phyloP scores from a whole-genome alignment of 768 basidiomycete genomes.

The Pisolithus sp. region DNA sequence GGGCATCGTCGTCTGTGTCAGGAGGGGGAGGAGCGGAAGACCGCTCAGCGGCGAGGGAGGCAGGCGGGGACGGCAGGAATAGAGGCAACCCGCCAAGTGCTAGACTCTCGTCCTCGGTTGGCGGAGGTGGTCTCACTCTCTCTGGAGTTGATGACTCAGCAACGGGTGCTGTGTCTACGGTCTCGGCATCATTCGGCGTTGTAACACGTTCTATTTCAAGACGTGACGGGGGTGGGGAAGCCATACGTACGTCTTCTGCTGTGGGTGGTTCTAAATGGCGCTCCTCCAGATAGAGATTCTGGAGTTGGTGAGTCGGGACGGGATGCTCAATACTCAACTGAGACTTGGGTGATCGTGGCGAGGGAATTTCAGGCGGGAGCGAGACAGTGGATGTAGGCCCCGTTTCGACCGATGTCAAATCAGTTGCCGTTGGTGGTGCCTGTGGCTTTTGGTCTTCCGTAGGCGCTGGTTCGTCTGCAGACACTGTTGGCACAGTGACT shows the following conservation, averaged over 20 bases:
- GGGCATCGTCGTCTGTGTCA: constrained; percentile 15
- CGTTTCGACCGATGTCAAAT: background rate
- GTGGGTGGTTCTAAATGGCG: background rate
- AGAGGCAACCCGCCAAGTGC: constrained; percentile 31
- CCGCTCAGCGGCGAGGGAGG: constrained; percentile 21
- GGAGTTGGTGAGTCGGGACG: background rate
- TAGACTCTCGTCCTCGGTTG: constrained; percentile 7
- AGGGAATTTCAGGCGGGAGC: background rate
- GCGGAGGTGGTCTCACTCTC: constrained; percentile 7
- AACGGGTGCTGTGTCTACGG: background rate
- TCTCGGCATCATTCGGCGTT: background rate
- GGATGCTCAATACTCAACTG: background rate
- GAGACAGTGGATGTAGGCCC: background rate
- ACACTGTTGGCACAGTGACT: background rate
- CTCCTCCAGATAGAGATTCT: background rate
- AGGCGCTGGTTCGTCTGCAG: background rate
- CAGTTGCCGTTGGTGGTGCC: background rate
- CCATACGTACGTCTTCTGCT: constrained; percentile 17
- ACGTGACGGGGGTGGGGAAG: constrained; percentile 8
- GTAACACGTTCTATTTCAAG: constrained; percentile 9
- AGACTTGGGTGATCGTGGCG: background rate
- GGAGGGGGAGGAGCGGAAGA: constrained; percentile 10
- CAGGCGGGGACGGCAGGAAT: constrained; percentile 43
- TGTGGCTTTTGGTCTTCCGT: background rate
- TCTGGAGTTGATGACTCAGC: background rate